Conservation (phyloP, 805 yeast species). For the Lipomyces kockii region DNA sequence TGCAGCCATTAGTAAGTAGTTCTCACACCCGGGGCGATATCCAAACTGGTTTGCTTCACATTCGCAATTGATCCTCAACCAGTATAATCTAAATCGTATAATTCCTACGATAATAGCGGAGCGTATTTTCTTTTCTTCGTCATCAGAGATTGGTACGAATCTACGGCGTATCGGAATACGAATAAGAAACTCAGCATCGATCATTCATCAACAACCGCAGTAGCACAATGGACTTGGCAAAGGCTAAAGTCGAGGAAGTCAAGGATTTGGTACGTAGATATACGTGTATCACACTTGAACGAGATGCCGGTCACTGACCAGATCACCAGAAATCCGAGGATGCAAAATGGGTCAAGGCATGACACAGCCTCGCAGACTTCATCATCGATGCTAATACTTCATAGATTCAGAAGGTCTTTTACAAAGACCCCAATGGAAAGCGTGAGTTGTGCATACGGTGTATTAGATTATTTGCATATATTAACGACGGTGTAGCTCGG, state of each 20-base stretch:
- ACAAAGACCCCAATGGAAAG: slow-evolving; percentile 72
- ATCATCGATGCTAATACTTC: slow-evolving; percentile 36
- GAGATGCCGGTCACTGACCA: not conserved
- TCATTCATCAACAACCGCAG: not conserved
- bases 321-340: slow-evolving; percentile 47
- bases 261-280: slow-evolving; percentile 25
- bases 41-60: too few relatives aligned
- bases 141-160: not conserved
- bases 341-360: slow-evolving; percentile 66
- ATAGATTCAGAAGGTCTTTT: slow-evolving; percentile 63
- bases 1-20: not conserved
- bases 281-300: not conserved
- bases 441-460: slow-evolving; percentile 18
- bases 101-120: not conserved
- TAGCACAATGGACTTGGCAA: slow-evolving; percentile 10
- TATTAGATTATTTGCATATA: not conserved
- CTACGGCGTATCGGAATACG: not conserved
- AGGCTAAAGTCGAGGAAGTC: slow-evolving; percentile 30
- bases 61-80: not conserved
- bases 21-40: too few relatives aligned
- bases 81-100: not conserved
- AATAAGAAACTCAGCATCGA: not conserved
- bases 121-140: not conserved
- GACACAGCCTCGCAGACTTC: not conserved
- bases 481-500: slow-evolving; percentile 47